Conservation (phyloP, 352 stramenopile genomes). For the Phytopythium ostracodes region DNA sequence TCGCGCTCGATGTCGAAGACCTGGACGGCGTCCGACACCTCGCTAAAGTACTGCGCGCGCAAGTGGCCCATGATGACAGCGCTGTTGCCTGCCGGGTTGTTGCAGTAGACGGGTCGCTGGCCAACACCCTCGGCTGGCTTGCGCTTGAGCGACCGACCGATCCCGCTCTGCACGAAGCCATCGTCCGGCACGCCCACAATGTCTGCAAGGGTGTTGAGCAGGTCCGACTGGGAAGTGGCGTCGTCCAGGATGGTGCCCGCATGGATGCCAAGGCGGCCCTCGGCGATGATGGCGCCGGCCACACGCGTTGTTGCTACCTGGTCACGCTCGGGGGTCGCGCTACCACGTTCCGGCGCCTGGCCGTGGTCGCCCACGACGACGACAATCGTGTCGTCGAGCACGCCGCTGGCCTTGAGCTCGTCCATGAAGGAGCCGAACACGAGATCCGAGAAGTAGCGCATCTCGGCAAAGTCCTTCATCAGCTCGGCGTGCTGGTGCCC, state of each 20-base stretch:
- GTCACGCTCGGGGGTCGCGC: conserved; percentile 41
- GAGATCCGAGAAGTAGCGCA: conserved; percentile 65
- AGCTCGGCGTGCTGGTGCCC: conserved; percentile 37
- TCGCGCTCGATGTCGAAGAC: conserved; percentile 46
- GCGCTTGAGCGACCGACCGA: conserved; percentile 61
- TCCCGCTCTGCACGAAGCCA: conserved; percentile 48
- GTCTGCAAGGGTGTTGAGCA: conserved; percentile 64
- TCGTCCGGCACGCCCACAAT: conserved; percentile 48
- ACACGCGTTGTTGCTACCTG: conserved; percentile 42
- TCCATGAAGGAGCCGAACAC: conserved; percentile 57
- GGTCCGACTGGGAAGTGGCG: conserved; percentile 41
- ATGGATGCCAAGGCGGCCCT: conserved; percentile 34
- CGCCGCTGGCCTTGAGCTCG: conserved; percentile 37
- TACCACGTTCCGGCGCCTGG: conserved; percentile 43
- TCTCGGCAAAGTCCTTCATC: conserved; percentile 54
- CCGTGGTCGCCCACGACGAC: conserved; percentile 63
- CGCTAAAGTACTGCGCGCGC: conserved; percentile 49
- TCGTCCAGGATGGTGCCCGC: conserved; percentile 39
- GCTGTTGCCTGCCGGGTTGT: conserved; percentile 54
- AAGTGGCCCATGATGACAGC: conserved; percentile 46
- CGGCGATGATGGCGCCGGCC: conserved; percentile 46
- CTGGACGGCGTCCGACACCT: conserved; percentile 44
- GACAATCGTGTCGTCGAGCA: conserved; percentile 69
- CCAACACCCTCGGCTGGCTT: conserved; percentile 21
- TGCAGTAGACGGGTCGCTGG: conserved; percentile 34